phyloP scores from a whole-genome alignment of 768 basidiomycete genomes.

The Tephrocybe sp. region DNA sequence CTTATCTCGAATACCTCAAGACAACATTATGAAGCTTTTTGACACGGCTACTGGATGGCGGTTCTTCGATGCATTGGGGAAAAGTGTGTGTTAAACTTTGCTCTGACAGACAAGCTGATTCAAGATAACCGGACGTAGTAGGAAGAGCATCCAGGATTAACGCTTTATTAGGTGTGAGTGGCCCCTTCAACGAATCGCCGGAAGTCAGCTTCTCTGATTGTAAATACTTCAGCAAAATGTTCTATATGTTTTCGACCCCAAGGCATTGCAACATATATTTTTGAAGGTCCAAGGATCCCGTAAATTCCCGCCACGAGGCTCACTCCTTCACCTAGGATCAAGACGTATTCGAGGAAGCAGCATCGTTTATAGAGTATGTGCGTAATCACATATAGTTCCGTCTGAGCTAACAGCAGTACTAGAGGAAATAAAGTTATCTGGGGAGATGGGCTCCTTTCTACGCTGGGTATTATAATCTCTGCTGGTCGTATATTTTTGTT shows the following conservation, averaged over 20 bases:
- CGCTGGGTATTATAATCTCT: slow-evolving; percentile 12
- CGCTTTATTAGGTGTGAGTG: slow-evolving; percentile 17
- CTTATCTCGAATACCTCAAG: slow-evolving; percentile 1
- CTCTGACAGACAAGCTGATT: neutral
- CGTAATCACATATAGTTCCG: too few relatives aligned
- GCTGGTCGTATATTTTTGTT: too few relatives aligned
- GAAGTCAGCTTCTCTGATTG: neutral
- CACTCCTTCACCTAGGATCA: slow-evolving; percentile 33
- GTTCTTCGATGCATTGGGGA: too few relatives aligned
- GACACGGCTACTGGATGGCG: neutral
- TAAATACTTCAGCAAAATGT: slow-evolving; percentile 20
- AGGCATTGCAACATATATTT: slow-evolving; percentile 33
- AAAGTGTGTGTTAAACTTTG: neutral
- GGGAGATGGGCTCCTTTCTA: slow-evolving; percentile 20
- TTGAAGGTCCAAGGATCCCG: slow-evolving; percentile 22
- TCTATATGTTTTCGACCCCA: slow-evolving; percentile 35
- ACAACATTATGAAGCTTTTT: slow-evolving; percentile 13
- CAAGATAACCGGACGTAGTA: neutral
- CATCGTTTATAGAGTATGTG: slow-evolving; percentile 14
- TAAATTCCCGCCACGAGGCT: too few relatives aligned
- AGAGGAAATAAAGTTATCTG: too few relatives aligned
- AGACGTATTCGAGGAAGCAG: slow-evolving; percentile 30
- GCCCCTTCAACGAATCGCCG: too few relatives aligned
- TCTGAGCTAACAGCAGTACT: too few relatives aligned
- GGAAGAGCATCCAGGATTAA: slow-evolving; percentile 15